Conservation (phyloP, 2,329 filamentous ascomycete genomes). For the Ascochyta koolunga region DNA sequence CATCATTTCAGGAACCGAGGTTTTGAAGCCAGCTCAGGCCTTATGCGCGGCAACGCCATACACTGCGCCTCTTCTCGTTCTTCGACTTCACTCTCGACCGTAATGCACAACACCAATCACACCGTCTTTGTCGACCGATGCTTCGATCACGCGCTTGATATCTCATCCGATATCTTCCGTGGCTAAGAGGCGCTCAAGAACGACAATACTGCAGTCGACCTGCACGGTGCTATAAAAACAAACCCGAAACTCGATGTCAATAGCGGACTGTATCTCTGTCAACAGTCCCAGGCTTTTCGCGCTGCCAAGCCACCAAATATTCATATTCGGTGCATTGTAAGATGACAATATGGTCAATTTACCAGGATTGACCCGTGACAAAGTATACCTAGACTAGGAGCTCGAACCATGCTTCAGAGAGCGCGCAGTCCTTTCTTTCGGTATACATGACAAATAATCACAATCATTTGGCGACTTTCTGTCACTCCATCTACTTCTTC, state of each 20-base stretch:
- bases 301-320: conserved; percentile 9
- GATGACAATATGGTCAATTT: too few species aligned
- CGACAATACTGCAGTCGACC: background rate
- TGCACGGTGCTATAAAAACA: background rate
- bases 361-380: too few species aligned
- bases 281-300: conserved; percentile 2
- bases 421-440: too few species aligned
- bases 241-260: background rate
- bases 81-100: background rate
- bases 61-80: conserved; percentile 1
- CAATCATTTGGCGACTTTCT: too few species aligned
- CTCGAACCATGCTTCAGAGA: too few species aligned
- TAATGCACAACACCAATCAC: conserved; percentile 6
- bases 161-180: conserved; percentile 7
- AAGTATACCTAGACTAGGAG: too few species aligned
- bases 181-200: background rate
- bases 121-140: conserved; percentile 8
- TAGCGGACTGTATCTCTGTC: background rate
- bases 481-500: conserved; percentile 30
- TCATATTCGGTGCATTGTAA: too few species aligned
- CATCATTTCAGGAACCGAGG: conserved; percentile 7
- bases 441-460: too few species aligned
- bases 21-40: conserved; percentile 1
- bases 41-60: conserved; percentile 3
- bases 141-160: background rate